Conservation (phyloP, 2,329 filamentous ascomycete genomes). For the Aspergillus floridensis region DNA sequence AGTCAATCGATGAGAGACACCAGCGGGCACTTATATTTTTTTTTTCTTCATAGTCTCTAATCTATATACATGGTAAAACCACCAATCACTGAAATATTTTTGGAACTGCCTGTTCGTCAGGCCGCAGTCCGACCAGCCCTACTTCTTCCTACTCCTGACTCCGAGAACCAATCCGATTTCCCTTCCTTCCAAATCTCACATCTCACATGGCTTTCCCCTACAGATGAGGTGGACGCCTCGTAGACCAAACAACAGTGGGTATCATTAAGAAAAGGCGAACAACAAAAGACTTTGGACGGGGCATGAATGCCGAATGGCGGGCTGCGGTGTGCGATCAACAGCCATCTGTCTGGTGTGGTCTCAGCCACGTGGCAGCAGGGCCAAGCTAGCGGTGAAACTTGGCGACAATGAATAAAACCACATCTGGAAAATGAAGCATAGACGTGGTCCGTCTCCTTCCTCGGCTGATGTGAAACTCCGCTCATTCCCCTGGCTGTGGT, state of each 20-base stretch:
- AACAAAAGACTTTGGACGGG: neutral
- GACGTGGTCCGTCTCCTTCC: neutral
- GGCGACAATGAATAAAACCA: neutral
- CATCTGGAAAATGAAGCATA: neutral
- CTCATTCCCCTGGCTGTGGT: conserved; percentile 1
- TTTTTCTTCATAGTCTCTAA: neutral
- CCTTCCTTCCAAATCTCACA: neutral
- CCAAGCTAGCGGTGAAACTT: conserved; percentile 14
- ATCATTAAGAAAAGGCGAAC: conserved; percentile 9
- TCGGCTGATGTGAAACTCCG: conserved; percentile 5
- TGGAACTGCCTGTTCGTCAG: conserved; percentile 8
- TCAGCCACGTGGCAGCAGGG: conserved; percentile 14
- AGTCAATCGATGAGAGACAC: neutral
- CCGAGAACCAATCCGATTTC: conserved; percentile 2
- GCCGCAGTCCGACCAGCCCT: conserved; percentile 8
- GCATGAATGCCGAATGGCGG: neutral
- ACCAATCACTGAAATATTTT: neutral
- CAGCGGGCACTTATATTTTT: neutral
- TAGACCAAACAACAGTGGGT: conserved; percentile 13
- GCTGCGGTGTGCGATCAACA: conserved; percentile 10
- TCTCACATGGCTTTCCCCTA: neutral
- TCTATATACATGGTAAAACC: conserved; percentile 6
- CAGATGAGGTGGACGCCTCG: conserved; percentile 10
- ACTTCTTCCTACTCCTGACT: conserved; percentile 1
- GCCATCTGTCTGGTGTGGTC: conserved; percentile 13